Percentiles rank a stretch among this genome's conserved stretches.
Evolutionary conservation across 2,329 filamentous ascomycete genomes (phyloP).

Genomic region (Arthrobotrys sinensis): DNA sequence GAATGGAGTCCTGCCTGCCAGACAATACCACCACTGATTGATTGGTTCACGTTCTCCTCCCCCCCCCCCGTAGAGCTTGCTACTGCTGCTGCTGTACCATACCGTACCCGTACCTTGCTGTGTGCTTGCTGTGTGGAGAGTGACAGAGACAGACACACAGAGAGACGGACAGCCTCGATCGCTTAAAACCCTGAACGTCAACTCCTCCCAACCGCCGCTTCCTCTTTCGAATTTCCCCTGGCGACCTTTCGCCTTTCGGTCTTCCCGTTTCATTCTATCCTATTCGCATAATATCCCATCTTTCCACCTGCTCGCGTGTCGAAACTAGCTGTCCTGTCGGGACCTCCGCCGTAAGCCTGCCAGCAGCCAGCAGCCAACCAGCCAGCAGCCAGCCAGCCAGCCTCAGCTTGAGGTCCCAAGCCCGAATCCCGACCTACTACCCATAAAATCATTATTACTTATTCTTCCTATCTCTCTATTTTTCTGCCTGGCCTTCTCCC

Average conservation of each 20-base stretch:
- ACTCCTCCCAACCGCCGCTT: slow-evolving; percentile 55
- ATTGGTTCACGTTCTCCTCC: slow-evolving; percentile 43
- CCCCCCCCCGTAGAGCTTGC: neutral
- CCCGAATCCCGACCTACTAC: slow-evolving; percentile 6
- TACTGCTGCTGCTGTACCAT: neutral
- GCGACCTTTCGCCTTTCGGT: slow-evolving; percentile 41
- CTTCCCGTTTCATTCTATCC: slow-evolving; percentile 37
- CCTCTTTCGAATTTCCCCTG: slow-evolving; percentile 42
- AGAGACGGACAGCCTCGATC: slow-evolving; percentile 35
- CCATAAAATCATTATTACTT: neutral
- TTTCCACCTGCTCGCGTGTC: slow-evolving; percentile 29
- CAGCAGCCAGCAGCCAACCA: neutral
- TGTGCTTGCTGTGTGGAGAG: slow-evolving; percentile 22
- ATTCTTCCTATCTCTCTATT: slow-evolving; percentile 9
- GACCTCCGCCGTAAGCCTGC: slow-evolving; percentile 16
- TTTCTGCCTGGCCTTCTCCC: neutral
- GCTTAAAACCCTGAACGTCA: slow-evolving; percentile 61
- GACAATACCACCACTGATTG: slow-evolving; percentile 24
- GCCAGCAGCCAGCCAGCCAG: neutral
- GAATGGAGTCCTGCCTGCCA: slow-evolving; percentile 51
- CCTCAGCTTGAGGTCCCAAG: slow-evolving; percentile 4
- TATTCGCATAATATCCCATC: slow-evolving; percentile 27
- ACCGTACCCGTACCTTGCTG: no score
- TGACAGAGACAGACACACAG: neutral
- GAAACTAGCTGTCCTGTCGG: neutral